Conservation (phyloP, 2,329 filamentous ascomycete genomes). For the Fusarium zealandicum region DNA sequence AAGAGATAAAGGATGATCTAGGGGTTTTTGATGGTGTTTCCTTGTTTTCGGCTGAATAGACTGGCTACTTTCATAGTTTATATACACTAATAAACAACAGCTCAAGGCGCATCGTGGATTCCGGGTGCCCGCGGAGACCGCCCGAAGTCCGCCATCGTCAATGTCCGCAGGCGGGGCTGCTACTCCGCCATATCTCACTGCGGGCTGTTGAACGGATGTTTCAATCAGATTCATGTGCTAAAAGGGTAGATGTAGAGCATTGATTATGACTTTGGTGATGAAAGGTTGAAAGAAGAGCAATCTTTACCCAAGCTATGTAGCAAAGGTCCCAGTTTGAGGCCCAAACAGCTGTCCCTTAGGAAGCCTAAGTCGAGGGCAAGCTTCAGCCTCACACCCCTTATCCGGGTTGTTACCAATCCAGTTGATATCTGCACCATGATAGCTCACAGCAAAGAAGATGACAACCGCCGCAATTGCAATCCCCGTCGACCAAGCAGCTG, state of each 20-base stretch:
- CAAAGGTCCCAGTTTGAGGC: constrained; percentile 30
- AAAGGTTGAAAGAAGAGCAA: too few species aligned
- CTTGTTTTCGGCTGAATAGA: too few species aligned
- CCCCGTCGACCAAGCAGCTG: constrained; percentile 54
- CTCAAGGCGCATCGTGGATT: background rate
- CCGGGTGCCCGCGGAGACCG: background rate
- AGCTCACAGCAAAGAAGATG: constrained; percentile 58
- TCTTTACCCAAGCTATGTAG: background rate
- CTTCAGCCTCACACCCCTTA: constrained; percentile 40
- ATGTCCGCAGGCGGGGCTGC: constrained; percentile 6
- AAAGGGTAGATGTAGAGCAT: too few species aligned
- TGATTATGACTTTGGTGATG: too few species aligned
- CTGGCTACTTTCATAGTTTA: background rate
- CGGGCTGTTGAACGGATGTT: too few species aligned
- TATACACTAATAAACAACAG: background rate
- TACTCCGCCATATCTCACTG: background rate
- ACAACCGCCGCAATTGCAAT: constrained; percentile 57
- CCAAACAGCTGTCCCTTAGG: constrained; percentile 44
- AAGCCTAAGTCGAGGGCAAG: constrained; percentile 35
- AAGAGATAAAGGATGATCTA: background rate
- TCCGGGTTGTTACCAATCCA: constrained; percentile 55
- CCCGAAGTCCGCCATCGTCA: background rate
- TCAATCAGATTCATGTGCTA: too few species aligned
- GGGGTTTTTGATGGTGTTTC: background rate
- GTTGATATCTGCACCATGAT: constrained; percentile 45